Conservation (phyloP, 495 filamentous ascomycete genomes). For the Cercophora newfieldiana region DNA sequence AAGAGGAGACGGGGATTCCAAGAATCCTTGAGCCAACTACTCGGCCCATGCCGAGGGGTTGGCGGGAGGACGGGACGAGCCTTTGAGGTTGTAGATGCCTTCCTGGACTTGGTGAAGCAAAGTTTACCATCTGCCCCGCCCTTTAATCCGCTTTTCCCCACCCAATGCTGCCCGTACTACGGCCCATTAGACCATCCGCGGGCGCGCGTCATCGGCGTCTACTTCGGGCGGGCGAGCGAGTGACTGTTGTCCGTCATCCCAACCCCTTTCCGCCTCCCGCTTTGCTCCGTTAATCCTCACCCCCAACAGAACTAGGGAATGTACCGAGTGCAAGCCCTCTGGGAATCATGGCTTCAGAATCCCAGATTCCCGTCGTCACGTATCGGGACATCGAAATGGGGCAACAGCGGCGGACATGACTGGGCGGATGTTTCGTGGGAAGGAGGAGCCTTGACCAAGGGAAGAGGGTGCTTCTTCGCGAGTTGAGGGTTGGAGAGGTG, state of each 20-base stretch:
- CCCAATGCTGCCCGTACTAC: too few relatives aligned
- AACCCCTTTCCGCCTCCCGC: not conserved
- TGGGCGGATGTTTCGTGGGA: not conserved
- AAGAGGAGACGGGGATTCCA: too few relatives aligned
- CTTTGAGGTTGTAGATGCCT: too few relatives aligned
- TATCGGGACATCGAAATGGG: not conserved
- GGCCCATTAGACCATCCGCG: too few relatives aligned
- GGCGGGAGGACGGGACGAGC: too few relatives aligned
- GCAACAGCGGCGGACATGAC: not conserved
- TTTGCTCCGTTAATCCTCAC: not conserved
- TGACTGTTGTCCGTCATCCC: not conserved
- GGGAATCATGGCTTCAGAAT: not conserved
- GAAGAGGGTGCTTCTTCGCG: not conserved
- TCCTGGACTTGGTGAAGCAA: too few relatives aligned
- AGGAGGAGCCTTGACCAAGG: not conserved
- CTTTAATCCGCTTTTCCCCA: too few relatives aligned
- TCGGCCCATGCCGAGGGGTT: too few relatives aligned
- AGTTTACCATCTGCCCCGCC: too few relatives aligned
- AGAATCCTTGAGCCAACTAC: too few relatives aligned
- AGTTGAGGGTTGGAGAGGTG: not conserved
- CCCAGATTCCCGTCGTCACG: not conserved
- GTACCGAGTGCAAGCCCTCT: not conserved
- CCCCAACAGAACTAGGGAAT: not conserved
- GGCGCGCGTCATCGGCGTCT: not conserved
- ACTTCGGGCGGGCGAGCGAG: not conserved